phyloP scores from a whole-genome alignment of 192 early-diverging fungal genomes.

The Linnemannia hyalina region DNA sequence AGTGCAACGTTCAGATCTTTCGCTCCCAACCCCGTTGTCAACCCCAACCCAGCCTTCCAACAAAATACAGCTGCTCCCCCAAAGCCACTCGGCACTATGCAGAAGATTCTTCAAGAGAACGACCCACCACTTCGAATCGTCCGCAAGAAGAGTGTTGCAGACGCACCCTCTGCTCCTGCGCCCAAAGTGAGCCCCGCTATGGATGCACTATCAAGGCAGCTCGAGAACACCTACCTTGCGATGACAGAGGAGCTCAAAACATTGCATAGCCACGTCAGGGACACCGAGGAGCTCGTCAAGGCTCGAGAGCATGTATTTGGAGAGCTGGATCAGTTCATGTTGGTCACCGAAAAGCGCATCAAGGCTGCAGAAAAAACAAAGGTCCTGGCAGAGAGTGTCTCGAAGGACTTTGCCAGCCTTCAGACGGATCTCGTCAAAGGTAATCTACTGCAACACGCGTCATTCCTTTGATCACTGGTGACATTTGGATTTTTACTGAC shows the following conservation, averaged over 20 bases:
- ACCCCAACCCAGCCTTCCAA: slow-evolving; percentile 15
- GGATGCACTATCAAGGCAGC: slow-evolving; percentile 47
- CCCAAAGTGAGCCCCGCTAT: slow-evolving; percentile 42
- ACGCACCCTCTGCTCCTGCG: slow-evolving; percentile 22
- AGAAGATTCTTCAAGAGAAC: slow-evolving; percentile 36
- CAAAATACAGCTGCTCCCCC: slow-evolving; percentile 3
- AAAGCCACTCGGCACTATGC: slow-evolving; percentile 19
- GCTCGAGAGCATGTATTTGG: slow-evolving; percentile 48
- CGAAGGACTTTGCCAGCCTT: slow-evolving; percentile 26
- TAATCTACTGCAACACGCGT: background rate
- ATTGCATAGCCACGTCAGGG: slow-evolving; percentile 32
- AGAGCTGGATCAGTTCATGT: slow-evolving; percentile 43
- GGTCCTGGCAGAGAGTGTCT: slow-evolving; percentile 13
- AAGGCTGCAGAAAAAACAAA: slow-evolving; percentile 24
- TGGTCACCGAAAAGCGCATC: slow-evolving; percentile 37
- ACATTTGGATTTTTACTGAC: background rate
- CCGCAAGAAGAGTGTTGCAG: slow-evolving; percentile 19
- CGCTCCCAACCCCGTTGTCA: slow-evolving; percentile 23
- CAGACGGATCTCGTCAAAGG: slow-evolving; percentile 45
- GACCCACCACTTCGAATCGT: slow-evolving; percentile 20
- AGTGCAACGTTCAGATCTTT: slow-evolving; percentile 3
- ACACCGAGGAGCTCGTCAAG: slow-evolving; percentile 45
- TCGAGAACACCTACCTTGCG: slow-evolving; percentile 44
- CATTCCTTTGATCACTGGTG: too few relatives aligned
- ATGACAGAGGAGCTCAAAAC: slow-evolving; percentile 53